These are phyloP conservation scores for Pythium dissotocum DNA, from an alignment of 352 stramenopile species.

Conservation along the genomic window DNA sequence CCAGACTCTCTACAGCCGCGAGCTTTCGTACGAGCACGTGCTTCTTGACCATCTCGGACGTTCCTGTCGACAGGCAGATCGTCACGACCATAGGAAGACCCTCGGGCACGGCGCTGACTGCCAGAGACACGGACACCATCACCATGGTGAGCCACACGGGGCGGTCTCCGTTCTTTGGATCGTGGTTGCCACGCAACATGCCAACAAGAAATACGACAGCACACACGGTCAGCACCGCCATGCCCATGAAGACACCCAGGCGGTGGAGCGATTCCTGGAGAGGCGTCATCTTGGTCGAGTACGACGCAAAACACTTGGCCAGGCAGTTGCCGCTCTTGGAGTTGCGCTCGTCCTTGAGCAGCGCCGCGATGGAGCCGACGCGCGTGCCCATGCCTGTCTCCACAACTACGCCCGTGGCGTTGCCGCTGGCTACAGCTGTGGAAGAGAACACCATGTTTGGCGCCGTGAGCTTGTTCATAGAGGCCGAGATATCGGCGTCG, in stretches of 20 bases:
- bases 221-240: conserved; percentile 74
- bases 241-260: conserved; percentile 88
- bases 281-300: conserved; percentile 66
- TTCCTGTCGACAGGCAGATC: conserved; percentile 32
- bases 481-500: conserved; percentile 11
- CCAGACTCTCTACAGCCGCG: conserved; percentile 56
- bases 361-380: conserved; percentile 27
- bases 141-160: conserved; percentile 87
- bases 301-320: conserved; percentile 26
- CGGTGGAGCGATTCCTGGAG: conserved; percentile 92
- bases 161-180: conserved; percentile 62
- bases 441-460: conserved; percentile 86
- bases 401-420: conserved; percentile 24
- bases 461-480: conserved; percentile 23
- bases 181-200: conserved; percentile 48
- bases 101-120: conserved; percentile 40
- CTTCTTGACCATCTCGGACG: conserved; percentile 37
- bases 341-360: conserved; percentile 36
- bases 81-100: conserved; percentile 37
- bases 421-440: conserved; percentile 46
- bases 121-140: conserved; percentile 81
- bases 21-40: conserved; percentile 55
- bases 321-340: conserved; percentile 43
- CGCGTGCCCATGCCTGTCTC: conserved; percentile 27
- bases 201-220: conserved; percentile 88